Conservation (phyloP, 306 rosid species). For the cucumber (Cucumis sativus) region Cucumber_9930_V3 NC_026657.2:25740001-25740500, state of each 20-base stretch:
- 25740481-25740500: background rate
- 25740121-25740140: background rate
- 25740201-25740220: background rate
- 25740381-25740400: background rate
- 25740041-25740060: no score
- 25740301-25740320: background rate
- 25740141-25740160: background rate
- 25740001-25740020: no score
- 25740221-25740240: background rate
- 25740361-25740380: background rate
- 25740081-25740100: background rate
- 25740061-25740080: no score
- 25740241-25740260: background rate
- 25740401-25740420: background rate
- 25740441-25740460: background rate
- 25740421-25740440: background rate
- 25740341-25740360: background rate
- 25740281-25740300: accelerated
- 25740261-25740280: background rate
- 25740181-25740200: background rate
- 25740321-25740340: background rate
- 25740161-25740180: background rate
- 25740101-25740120: background rate
- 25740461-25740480: background rate
- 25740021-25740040: no score